Percentiles rank a stretch among this genome's conserved stretches.
phyloP scores from a whole-genome alignment of 2,329 filamentous ascomycete species.

The Neofusicoccum cordaticola region DNA sequence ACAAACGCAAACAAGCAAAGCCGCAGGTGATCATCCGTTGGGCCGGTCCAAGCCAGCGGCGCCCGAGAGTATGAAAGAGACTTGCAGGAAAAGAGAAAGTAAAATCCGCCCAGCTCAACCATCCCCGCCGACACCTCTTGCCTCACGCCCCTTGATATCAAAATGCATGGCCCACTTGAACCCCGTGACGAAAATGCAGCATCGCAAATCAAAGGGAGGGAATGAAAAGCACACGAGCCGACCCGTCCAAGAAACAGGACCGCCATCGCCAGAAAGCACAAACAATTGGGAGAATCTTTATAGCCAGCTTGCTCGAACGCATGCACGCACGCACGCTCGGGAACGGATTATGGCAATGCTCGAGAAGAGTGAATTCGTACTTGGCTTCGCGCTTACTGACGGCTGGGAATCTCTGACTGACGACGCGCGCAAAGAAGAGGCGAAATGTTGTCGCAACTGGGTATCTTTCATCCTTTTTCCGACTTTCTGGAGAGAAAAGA shows the following conservation, averaged over 20 bases:
- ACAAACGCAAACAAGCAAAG: neutral
- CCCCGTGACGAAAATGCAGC: conserved; percentile 6
- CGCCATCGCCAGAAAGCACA: neutral
- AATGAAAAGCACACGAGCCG: conserved; percentile 4
- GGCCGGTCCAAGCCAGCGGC: neutral
- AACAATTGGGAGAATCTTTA: conserved; percentile 1
- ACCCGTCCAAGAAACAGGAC: neutral
- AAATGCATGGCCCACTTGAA: neutral
- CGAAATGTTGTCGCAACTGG: conserved; percentile 5
- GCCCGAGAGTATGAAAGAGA: neutral
- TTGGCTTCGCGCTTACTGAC: conserved; percentile 1
- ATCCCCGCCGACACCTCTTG: neutral
- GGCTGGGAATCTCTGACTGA: neutral
- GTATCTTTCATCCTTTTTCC: conserved; percentile 17
- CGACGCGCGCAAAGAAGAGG: conserved; percentile 2
- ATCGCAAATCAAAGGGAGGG: neutral
- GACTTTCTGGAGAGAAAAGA: neutral
- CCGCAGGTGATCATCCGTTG: neutral
- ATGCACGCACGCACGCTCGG: neutral
- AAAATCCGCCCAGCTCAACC: conserved; percentile 3
- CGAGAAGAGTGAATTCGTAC: conserved; percentile 4
- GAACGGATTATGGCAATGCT: neutral
- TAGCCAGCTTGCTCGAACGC: conserved; percentile 9
- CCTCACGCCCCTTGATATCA: conserved; percentile 6
- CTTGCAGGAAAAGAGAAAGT: neutral